Conservation (phyloP, 768 basidiomycete genomes). For the Atractiella rhizophila region DNA sequence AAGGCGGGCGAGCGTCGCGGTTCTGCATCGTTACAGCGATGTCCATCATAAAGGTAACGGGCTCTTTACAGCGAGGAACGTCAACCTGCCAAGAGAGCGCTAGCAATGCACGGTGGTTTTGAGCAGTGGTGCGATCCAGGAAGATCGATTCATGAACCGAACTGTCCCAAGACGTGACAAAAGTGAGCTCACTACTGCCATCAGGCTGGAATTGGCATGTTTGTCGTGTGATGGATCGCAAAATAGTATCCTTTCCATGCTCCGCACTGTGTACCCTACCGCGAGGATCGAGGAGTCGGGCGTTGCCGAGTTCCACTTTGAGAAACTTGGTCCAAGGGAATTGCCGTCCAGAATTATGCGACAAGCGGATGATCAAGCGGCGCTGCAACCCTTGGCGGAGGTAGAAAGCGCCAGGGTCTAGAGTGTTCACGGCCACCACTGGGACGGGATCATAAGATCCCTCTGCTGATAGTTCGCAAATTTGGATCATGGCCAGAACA, state of each 20-base stretch:
- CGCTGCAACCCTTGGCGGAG: constrained; percentile 86
- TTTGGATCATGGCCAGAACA: constrained; percentile 61
- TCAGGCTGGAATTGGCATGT: constrained; percentile 46
- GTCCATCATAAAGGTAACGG: constrained; percentile 72
- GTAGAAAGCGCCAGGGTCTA: constrained; percentile 64
- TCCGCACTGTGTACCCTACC: constrained; percentile 44
- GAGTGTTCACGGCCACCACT: constrained; percentile 43
- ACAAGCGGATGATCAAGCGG: constrained; percentile 44
- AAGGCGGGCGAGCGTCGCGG: constrained; percentile 63
- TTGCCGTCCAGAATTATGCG: constrained; percentile 67
- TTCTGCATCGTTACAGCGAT: constrained; percentile 56
- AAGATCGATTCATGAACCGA: constrained; percentile 64
- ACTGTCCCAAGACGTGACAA: constrained; percentile 71
- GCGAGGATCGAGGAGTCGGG: constrained; percentile 60
- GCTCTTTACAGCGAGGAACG: constrained; percentile 59
- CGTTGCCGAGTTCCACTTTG: constrained; percentile 50
- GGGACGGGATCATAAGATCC: constrained; percentile 65
- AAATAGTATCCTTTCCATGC: constrained; percentile 43
- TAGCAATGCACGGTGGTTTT: constrained; percentile 52
- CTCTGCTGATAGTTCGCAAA: constrained; percentile 60
- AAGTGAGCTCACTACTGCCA: constrained; percentile 46
- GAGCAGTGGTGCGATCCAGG: constrained; percentile 57
- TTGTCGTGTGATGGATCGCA: constrained; percentile 44
- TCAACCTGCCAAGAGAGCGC: constrained; percentile 52
- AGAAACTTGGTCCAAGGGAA: constrained; percentile 64